Evolutionary conservation across 2,329 filamentous ascomycete genomes (phyloP).

Genomic region (Microsporum canis): DNA sequence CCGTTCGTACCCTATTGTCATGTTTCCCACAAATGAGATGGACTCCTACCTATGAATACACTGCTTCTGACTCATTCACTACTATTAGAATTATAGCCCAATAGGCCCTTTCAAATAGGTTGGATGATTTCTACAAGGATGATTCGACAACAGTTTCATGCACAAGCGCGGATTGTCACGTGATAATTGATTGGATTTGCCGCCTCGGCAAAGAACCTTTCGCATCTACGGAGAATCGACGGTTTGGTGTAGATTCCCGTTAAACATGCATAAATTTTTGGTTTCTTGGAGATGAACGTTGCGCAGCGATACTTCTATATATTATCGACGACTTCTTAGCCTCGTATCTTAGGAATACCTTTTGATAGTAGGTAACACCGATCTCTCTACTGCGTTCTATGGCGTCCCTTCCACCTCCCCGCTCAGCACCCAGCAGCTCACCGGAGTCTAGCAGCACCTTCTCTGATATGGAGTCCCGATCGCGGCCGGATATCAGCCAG

Average conservation of each 20-base stretch:
- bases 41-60: too few species aligned
- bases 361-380: too few species aligned
- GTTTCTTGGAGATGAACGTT: background rate
- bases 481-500: background rate
- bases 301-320: background rate
- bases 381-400: conserved; percentile 15
- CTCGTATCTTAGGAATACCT: background rate
- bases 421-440: conserved; percentile 21
- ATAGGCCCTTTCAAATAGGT: too few species aligned
- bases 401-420: conserved; percentile 26
- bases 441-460: conserved; percentile 14
- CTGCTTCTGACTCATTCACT: too few species aligned
- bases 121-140: too few species aligned
- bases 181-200: background rate
- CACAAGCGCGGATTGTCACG: background rate
- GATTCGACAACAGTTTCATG: background rate
- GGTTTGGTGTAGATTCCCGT: background rate
- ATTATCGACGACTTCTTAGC: background rate
- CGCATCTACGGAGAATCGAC: background rate
- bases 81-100: too few species aligned
- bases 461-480: background rate
- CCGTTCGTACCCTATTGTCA: too few species aligned
- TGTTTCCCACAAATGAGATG: too few species aligned
- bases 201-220: background rate
- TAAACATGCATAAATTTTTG: background rate